Evolutionary conservation across 441 rosid genomes (phyloP), one percentile per base, ranked within the genome.

Genomic region (Aquilaria agallochum): DNA sequence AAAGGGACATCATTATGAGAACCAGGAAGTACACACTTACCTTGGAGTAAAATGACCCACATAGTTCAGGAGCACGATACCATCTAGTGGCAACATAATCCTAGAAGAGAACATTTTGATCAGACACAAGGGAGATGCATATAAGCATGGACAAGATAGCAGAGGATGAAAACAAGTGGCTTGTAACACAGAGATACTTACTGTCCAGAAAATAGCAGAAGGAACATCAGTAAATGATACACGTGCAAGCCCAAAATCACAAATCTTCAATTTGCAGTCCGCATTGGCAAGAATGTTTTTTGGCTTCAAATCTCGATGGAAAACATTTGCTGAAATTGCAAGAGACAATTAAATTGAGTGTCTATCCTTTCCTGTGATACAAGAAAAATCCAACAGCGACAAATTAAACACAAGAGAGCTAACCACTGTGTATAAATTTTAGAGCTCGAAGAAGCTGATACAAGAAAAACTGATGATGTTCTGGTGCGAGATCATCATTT

Each of bases 51-150:
- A 95, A 95, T 51, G 93, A 92, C 64, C 99, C 97, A 66, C 99
- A 95, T 52, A 95, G 95, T 73, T 95, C 99, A 30, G 99, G 98
- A 74, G 99, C 99, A 65, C 98, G 94, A 67, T 95, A 95, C 99
- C 99, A 95, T 67, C 98, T 79, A 54, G 99, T 95, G 32, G 99
- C 99, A 71, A 95, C 99, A 69, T 95, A 95, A 83, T 95, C 99
- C 99, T 95, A 73, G 73, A 69, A 79, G 55, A 53, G 62, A 53
- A 48, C 45, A 49, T 44, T 53, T 40, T 57, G 33, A 60, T 68
- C 63, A 69, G 63, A 20, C 40, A 50, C 15, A 5, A 27, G 55
- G 52, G n/a, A 53, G 9, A 33, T 54, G 55, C 13, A 7, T 10
- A 48, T 40, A 40, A 40, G 42, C 50, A 51, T 4, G 47, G 33